These are phyloP conservation scores for Termitomyces sp. DNA, from an alignment of 768 basidiomycete genomes.

Conservation along the genomic window DNA sequence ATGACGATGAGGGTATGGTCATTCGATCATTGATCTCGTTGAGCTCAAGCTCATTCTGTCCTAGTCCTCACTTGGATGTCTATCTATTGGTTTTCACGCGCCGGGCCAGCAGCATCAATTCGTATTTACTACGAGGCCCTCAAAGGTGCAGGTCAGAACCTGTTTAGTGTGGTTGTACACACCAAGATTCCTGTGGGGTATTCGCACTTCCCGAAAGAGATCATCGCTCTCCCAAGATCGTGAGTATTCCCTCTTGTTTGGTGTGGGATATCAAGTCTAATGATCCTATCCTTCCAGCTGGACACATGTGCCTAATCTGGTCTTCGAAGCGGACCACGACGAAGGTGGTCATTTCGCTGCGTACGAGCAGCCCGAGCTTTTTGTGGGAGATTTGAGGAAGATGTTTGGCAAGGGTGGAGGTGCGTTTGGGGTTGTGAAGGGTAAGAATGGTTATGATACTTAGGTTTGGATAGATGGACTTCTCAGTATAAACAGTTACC, in stretches of 20 bases:
- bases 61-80: slow-evolving; percentile 61
- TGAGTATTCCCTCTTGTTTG: neutral
- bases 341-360: slow-evolving; percentile 59
- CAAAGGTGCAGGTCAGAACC: slow-evolving; percentile 13
- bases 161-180: neutral
- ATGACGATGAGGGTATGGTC: slow-evolving; percentile 49
- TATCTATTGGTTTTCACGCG: slow-evolving; percentile 55
- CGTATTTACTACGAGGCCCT: slow-evolving; percentile 57
- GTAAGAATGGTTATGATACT: slow-evolving; percentile 36
- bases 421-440: slow-evolving; percentile 43
- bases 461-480: too few species aligned
- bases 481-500: too few species aligned
- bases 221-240: slow-evolving; percentile 26
- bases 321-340: slow-evolving; percentile 45
- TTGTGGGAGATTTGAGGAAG: slow-evolving; percentile 46
- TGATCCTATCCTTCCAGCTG: slow-evolving; percentile 32
- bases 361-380: slow-evolving; percentile 40
- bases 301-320: slow-evolving; percentile 30
- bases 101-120: slow-evolving; percentile 53
- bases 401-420: slow-evolving; percentile 55
- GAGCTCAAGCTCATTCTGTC: neutral
- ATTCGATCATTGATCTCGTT: neutral
- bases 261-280: neutral
- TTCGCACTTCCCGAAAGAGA: slow-evolving; percentile 51
- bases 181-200: slow-evolving; percentile 41